Evolutionary conservation across 2,329 filamentous ascomycete species (phyloP), one percentile per base, ranked within the genome.

Genomic region (Hypoxylon sp.): DNA sequence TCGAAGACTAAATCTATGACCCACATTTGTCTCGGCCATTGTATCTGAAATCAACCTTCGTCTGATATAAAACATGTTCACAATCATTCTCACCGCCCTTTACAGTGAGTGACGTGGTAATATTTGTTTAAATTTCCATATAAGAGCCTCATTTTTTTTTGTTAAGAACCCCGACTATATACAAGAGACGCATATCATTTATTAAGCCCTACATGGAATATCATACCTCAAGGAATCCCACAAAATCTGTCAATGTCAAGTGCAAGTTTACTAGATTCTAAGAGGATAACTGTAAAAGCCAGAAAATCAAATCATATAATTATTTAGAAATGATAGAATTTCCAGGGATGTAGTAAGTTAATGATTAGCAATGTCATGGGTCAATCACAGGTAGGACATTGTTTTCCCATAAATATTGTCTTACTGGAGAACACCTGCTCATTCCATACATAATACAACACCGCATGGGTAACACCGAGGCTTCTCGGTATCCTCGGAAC

Each of bases 401-500:
- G 26, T 13, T 50, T 39, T 50, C 62, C 17, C 53, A 71, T 51
- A 71, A 68, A 67, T 50, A 51, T 63, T 60, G 63, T 66, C 13
- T 46, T 44, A 50, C 54, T 8, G 22, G 24, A 22, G 29, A 54
- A 58, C 24, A 59, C 17, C 46, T 58, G 19, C 48, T 65, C 62
- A 58, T 39, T 64, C 53, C 48, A 65, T 17, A 55, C 48, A 65
- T 17, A 55, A 44, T 39, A 54, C 47, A 51, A 54, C 58, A 52
- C 59, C 54, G 57, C 17, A 17, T 24, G 44, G 17, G 59, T 59
- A 57, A n/a, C 33, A 48, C 35, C 67, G 64, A 70, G 67, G 66
- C 63, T 72, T 68, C 52, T 73, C 72, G 73, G 74, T 66, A 69
- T 63, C 31, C 63, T 75, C 71, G 73, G 74, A 63, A 72, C 63